Evolutionary conservation across 345 rosid genomes (phyloP).

Genomic region (Trapa bicornis): DNA sequence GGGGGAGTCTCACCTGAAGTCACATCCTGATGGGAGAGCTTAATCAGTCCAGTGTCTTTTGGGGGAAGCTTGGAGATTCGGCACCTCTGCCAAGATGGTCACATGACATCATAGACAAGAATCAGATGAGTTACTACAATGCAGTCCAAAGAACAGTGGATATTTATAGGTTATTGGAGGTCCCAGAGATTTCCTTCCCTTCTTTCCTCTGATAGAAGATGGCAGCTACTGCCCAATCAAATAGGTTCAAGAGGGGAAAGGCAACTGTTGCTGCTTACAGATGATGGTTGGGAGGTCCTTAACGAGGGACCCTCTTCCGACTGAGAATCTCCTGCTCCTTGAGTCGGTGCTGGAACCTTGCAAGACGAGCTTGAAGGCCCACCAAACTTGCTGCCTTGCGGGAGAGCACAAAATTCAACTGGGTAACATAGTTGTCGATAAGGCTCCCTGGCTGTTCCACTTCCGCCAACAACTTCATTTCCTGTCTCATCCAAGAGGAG

Average conservation of each 20-base stretch:
- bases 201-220: too few relatives aligned
- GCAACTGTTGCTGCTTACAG: too few relatives aligned
- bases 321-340: conserved; percentile 90
- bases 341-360: conserved; percentile 90
- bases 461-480: conserved; percentile 89
- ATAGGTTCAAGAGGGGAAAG: too few relatives aligned
- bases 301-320: conserved; percentile 75
- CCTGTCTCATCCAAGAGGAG: conserved; percentile 26
- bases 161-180: too few relatives aligned
- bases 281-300: neutral
- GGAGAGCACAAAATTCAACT: conserved; percentile 79
- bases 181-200: too few relatives aligned
- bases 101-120: neutral
- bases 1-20: too few relatives aligned
- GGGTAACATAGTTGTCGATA: conserved; percentile 84
- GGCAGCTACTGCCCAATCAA: too few relatives aligned
- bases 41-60: neutral
- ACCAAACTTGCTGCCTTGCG: conserved; percentile 92
- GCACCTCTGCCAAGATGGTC: neutral
- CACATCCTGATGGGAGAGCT: too few relatives aligned
- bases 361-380: conserved; percentile 90
- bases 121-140: neutral
- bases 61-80: neutral
- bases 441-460: conserved; percentile 95
- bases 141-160: too few relatives aligned